phyloP scores from a whole-genome alignment of 345 rosid genomes.

The Populus tremula region DNA sequence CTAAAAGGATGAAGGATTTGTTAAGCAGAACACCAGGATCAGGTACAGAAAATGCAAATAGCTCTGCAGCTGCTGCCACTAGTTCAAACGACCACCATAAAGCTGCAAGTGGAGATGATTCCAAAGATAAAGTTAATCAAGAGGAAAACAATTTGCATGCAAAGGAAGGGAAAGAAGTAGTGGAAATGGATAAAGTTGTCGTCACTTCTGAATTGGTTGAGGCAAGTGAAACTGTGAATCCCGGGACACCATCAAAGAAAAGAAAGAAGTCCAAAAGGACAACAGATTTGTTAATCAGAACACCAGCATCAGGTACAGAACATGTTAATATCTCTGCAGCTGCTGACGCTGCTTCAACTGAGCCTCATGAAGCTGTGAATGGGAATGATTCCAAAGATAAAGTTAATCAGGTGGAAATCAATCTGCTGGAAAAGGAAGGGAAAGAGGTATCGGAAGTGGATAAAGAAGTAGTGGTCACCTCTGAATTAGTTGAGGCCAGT shows the following conservation, averaged over 20 bases:
- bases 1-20: slow-evolving; percentile 33
- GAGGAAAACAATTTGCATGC: no score
- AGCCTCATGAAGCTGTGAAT: slow-evolving; percentile 15
- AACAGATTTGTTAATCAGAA: slow-evolving; percentile 23
- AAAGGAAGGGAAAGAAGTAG: no score
- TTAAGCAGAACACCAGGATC: slow-evolving; percentile 17
- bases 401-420: slow-evolving; percentile 1
- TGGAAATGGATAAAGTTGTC: not conserved
- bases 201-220: not conserved
- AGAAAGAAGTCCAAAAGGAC: slow-evolving; percentile 41
- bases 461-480: not conserved
- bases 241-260: slow-evolving; percentile 38
- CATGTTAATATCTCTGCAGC: slow-evolving; percentile 12
- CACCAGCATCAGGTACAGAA: slow-evolving; percentile 21
- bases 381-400: slow-evolving; percentile 21
- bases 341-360: slow-evolving; percentile 17
- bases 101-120: slow-evolving; percentile 16
- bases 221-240: slow-evolving; percentile 11
- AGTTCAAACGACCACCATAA: slow-evolving; percentile 21
- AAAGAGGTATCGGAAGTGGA: not conserved
- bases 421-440: no score
- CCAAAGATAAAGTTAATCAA: slow-evolving; percentile 15
- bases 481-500: slow-evolving; percentile 4
- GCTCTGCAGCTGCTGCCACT: slow-evolving; percentile 10
- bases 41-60: slow-evolving; percentile 21